Base-by-base conservation (phyloP, 1,139 yeast species). In the Kurtzmaniella quercitrusa region DNA sequence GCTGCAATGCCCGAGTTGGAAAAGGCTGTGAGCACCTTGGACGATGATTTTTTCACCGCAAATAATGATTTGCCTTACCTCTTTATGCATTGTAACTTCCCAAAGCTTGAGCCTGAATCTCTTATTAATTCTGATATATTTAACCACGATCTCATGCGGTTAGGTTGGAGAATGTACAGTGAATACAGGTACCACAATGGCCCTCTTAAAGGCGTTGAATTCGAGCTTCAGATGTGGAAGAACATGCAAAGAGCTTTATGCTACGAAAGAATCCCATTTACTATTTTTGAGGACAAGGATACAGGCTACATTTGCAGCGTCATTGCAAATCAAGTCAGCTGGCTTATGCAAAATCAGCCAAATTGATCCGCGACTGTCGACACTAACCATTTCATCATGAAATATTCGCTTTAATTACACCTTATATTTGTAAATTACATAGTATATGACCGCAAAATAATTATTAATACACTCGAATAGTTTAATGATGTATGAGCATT, bases 121-220 rank as follows among this genome's bases (percentile, higher is more conserved):
- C 53, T 62, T 17, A 55, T 59, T 52, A 44, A 43, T 2, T 57
- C 54, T 2, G 61, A 59, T 22, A 46, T 67, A 12, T 66, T 45
- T 42, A 71, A 68, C 47, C 20, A 41, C 9, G 57, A 52, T 9
- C 47, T 53, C 3, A 51, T 56, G 22, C 53, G 50, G 37, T 47
- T 67, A 36, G 64, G 58, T 38, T 63, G 63, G 46, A 57, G 66
- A 45, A 43, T 67, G 19, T 68, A 60, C 44, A 58, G 61, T 16
- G 57, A 57, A n/a, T 57, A 63, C 42, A 52, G 53, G 5, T 63
- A 58, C 40, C 33, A n/a, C 15, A 14, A 14, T 19, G 36, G 36
- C 9, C 26, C 18, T 7, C 15, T 17, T n/a, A 33, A 20, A 22
- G 93, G 91, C 58, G 79, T 80, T 8, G 70, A 67, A 45, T 68